Evolutionary conservation across 768 basidiomycete species (phyloP).

Genomic region (Chalciporus pseudorubinellus): DNA sequence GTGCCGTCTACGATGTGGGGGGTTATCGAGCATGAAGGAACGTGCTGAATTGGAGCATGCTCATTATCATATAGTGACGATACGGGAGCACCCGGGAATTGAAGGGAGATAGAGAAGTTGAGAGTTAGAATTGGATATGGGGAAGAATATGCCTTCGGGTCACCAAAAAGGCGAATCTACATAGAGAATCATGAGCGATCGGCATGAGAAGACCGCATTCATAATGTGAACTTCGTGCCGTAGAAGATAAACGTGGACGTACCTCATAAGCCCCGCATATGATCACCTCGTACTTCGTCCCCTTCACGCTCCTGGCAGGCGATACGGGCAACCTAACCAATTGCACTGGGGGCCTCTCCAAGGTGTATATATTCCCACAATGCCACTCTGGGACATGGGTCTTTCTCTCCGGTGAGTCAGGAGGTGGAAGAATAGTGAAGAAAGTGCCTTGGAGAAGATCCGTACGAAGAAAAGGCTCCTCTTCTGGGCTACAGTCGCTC

Average conservation of each 20-base stretch:
- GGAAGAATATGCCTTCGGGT: conserved; percentile 46
- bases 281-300: conserved; percentile 63
- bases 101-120: conserved; percentile 46
- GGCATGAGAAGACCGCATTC: not conserved
- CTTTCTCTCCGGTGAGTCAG: conserved; percentile 28
- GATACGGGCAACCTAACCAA: conserved; percentile 47
- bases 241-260: conserved; percentile 1
- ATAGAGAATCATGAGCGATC: not conserved
- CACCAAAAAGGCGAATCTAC: conserved; percentile 83
- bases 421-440: conserved; percentile 61
- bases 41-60: conserved; percentile 34
- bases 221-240: not conserved
- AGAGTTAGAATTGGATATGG: conserved; percentile 57
- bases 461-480: conserved; percentile 50
- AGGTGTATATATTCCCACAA: conserved; percentile 81
- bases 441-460: conserved; percentile 72
- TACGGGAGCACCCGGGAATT: conserved; percentile 18
- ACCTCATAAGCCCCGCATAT: conserved; percentile 87
- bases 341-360: conserved; percentile 52
- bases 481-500: not conserved
- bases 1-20: conserved; percentile 74
- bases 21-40: conserved; percentile 51
- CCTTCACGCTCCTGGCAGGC: conserved; percentile 35
- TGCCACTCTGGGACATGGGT: conserved; percentile 56
- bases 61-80: not conserved